Percentiles rank a stretch among this genome's conserved stretches.
phyloP scores from a whole-genome alignment of 495 filamentous ascomycete species.

The Aspergillus coremiiformis region DNA sequence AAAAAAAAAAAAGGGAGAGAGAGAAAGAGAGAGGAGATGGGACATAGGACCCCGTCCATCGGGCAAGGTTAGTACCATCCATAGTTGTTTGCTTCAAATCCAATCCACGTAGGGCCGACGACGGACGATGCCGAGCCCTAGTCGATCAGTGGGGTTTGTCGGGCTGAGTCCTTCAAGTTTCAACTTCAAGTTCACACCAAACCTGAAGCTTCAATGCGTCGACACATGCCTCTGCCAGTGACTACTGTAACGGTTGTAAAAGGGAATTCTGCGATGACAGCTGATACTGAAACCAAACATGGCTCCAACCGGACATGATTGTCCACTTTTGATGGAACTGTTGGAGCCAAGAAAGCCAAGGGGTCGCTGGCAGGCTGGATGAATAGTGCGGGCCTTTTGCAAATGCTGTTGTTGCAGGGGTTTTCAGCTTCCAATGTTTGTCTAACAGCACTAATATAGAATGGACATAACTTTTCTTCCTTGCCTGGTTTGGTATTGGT shows the following conservation, averaged over 20 bases:
- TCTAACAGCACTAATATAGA: not conserved
- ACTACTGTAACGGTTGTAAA: not conserved
- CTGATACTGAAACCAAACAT: not conserved
- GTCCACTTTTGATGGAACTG: not conserved
- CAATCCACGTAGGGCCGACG: slow-evolving; percentile 6
- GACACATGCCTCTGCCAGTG: not conserved
- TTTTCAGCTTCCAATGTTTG: slow-evolving; percentile 1
- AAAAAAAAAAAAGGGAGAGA: slow-evolving; percentile 2
- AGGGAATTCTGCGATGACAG: not conserved
- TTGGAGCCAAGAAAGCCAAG: not conserved
- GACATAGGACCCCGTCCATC: slow-evolving; percentile 1
- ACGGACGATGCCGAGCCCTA: slow-evolving; percentile 7
- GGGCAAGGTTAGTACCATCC: slow-evolving; percentile 7
- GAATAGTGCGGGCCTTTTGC: not conserved
- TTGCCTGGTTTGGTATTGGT: too few relatives aligned
- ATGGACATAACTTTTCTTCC: not conserved
- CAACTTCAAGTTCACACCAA: not conserved
- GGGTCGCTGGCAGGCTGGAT: not conserved
- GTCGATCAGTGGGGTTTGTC: slow-evolving; percentile 13
- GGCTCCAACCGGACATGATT: not conserved
- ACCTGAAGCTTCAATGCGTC: not conserved
- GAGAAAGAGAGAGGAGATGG: not conserved
- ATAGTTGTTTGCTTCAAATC: slow-evolving; percentile 4
- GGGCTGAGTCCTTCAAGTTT: slow-evolving; percentile 6
- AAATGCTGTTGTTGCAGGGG: not conserved